These are phyloP conservation scores for Chlamydomonas incerta DNA, from an alignment of 139 green algal species.

Conservation along the genomic window DNA sequence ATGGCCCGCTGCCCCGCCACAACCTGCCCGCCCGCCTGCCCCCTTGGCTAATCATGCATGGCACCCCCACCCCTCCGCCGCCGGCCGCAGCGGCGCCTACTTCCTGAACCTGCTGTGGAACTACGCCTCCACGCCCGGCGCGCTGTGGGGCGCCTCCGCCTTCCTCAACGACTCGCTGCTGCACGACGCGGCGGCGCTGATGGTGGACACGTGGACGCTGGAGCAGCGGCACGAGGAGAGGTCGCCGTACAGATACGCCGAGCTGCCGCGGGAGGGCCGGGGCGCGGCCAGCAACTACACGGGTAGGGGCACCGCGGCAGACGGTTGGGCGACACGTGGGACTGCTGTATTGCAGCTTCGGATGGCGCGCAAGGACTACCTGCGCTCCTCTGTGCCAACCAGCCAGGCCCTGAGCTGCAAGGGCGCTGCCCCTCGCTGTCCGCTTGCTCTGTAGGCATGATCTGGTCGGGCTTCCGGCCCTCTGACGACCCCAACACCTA, in stretches of 20 bases:
- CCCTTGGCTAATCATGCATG: too few relatives aligned
- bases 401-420: too few relatives aligned
- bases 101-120: conserved; percentile 77
- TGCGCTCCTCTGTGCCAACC: too few relatives aligned
- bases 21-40: too few relatives aligned
- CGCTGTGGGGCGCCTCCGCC: conserved; percentile 20
- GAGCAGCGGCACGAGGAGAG: conserved; percentile 71
- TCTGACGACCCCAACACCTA: conserved; percentile 69
- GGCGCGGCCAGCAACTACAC: conserved; percentile 51
- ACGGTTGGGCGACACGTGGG: too few relatives aligned
- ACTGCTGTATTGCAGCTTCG: too few relatives aligned
- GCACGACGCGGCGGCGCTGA: conserved; percentile 45
- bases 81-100: conserved; percentile 53
- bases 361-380: too few relatives aligned
- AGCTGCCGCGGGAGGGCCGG: conserved; percentile 61
- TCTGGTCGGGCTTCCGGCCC: conserved; percentile 73
- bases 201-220: conserved; percentile 52
- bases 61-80: not conserved
- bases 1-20: too few relatives aligned
- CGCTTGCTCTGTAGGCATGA: conserved; percentile 73
- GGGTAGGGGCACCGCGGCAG: too few relatives aligned
- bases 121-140: conserved; percentile 48
- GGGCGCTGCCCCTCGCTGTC: too few relatives aligned
- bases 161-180: conserved; percentile 36
- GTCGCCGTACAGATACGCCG: conserved; percentile 65